Percentiles rank a stretch among this genome's conserved stretches.
Evolutionary conservation across 2,329 filamentous ascomycete species (phyloP).

Genomic region (Raffaelea ambrosiae): DNA sequence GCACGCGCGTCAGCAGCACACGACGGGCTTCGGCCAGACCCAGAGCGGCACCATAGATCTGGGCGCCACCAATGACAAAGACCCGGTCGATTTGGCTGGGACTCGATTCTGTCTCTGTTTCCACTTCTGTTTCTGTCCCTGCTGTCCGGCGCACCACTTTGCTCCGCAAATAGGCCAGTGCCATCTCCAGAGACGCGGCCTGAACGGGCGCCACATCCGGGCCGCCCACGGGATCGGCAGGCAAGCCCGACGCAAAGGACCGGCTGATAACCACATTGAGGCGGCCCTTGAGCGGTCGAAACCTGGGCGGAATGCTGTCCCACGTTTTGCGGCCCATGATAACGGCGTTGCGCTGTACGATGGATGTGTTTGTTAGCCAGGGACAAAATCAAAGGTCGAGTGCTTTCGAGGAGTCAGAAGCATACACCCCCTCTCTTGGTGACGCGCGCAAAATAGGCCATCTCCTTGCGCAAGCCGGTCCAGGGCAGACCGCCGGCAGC

Average conservation of each 20-base stretch:
- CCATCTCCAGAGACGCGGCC: slow-evolving; percentile 49
- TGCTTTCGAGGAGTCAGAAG: neutral
- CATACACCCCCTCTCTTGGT: slow-evolving; percentile 55
- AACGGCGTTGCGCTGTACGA: slow-evolving; percentile 54
- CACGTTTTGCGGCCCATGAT: slow-evolving; percentile 98
- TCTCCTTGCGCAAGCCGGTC: slow-evolving; percentile 81
- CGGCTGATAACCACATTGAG: slow-evolving; percentile 76
- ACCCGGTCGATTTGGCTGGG: slow-evolving; percentile 46
- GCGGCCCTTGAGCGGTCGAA: slow-evolving; percentile 70
- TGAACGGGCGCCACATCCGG: slow-evolving; percentile 39
- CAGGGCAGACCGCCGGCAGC: slow-evolving; percentile 72
- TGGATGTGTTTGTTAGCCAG: neutral
- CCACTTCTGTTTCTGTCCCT: neutral
- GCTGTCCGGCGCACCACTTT: no score
- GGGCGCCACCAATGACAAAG: slow-evolving; percentile 85
- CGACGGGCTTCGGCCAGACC: slow-evolving; percentile 45
- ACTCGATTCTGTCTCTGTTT: neutral
- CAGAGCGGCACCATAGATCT: slow-evolving; percentile 72
- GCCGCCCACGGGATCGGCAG: slow-evolving; percentile 7
- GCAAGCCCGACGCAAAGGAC: slow-evolving; percentile 22
- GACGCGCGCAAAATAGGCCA: slow-evolving; percentile 89
- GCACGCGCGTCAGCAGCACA: slow-evolving; percentile 62
- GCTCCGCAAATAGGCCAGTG: slow-evolving; percentile 33
- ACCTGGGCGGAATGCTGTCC: slow-evolving; percentile 73
- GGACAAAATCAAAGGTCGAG: no score